phyloP scores from a whole-genome alignment of 805 yeast genomes.

The Ogataea paraovalis region DNA sequence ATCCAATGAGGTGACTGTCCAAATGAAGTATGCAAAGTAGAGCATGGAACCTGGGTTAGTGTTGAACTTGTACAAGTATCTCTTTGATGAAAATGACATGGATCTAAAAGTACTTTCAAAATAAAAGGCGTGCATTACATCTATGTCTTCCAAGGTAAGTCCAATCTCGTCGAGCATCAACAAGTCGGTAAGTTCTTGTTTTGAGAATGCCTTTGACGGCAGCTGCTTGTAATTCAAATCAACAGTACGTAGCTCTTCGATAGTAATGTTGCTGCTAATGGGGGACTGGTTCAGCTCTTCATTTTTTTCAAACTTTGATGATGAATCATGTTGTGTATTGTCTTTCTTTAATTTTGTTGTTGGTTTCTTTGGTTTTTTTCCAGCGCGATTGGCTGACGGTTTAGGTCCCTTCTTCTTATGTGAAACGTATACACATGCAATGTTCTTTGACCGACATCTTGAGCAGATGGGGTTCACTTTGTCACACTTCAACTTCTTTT shows the following conservation, averaged over 20 bases:
- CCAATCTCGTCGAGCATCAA: slow-evolving; percentile 16
- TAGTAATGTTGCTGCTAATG: not conserved
- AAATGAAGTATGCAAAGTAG: slow-evolving; percentile 22
- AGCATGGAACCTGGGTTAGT: slow-evolving; percentile 17
- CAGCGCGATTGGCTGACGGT: slow-evolving; percentile 2
- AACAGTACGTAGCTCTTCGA: not conserved
- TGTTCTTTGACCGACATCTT: slow-evolving; percentile 19
- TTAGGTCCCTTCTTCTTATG: slow-evolving; percentile 33
- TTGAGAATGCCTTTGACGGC: not conserved
- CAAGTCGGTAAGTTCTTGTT: not conserved
- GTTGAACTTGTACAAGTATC: slow-evolving; percentile 19
- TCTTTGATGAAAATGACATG: slow-evolving; percentile 15
- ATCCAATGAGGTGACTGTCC: slow-evolving; percentile 20
- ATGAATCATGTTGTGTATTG: not conserved
- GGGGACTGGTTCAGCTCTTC: not conserved
- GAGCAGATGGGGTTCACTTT: slow-evolving; percentile 24
- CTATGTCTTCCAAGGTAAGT: slow-evolving; percentile 19
- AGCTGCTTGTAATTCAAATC: not conserved
- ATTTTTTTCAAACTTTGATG: no score
- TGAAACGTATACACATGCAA: slow-evolving; percentile 23
- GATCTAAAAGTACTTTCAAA: slow-evolving; percentile 10
- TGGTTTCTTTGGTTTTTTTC: not conserved
- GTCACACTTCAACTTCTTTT: slow-evolving; percentile 31
- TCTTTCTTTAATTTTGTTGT: not conserved
- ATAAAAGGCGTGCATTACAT: slow-evolving; percentile 17